Evolutionary conservation across 805 yeast genomes (phyloP).

Genomic region (Sugiyamaella smithiae): DNA sequence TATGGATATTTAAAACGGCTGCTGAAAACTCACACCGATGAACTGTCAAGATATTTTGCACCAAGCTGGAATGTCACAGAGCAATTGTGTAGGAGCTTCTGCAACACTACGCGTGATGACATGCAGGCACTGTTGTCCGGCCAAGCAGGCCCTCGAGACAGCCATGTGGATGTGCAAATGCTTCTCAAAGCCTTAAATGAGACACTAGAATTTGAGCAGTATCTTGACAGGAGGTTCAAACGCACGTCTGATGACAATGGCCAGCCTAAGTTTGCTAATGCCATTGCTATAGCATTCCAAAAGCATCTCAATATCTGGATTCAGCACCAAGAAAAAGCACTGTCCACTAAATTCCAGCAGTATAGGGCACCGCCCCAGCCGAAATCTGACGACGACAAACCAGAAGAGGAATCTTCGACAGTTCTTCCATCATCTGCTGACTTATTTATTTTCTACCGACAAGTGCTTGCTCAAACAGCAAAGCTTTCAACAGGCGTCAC

Average conservation of each 20-base stretch:
- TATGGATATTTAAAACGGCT: constrained; percentile 77
- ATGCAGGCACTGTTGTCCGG: constrained; percentile 49
- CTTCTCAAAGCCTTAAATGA: constrained; percentile 68
- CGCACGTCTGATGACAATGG: constrained; percentile 3
- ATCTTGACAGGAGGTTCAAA: constrained; percentile 57
- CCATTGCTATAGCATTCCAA: constrained; percentile 68
- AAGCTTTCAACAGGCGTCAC: constrained; percentile 50
- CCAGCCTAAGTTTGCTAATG: constrained; percentile 36
- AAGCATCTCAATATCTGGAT: constrained; percentile 87
- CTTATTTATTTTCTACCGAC: constrained; percentile 73
- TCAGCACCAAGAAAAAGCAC: constrained; percentile 67
- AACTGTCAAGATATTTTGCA: constrained; percentile 59
- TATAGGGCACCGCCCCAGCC: constrained; percentile 45
- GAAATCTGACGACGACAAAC: constrained; percentile 39
- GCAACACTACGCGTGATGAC: constrained; percentile 67
- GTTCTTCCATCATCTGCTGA: constrained; percentile 88
- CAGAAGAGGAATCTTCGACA: constrained; percentile 44
- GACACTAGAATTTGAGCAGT: constrained; percentile 81
- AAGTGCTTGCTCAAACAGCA: constrained; percentile 65
- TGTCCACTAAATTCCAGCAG: constrained; percentile 61
- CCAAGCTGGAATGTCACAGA: constrained; percentile 66
- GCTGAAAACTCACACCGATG: constrained; percentile 54
- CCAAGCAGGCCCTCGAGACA: constrained; percentile 30
- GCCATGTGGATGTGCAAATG: constrained; percentile 53
- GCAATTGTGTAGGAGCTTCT: constrained; percentile 59